Evolutionary conservation across 1,139 yeast genomes (phyloP), one percentile per base, ranked within the genome.

Genomic region (Yarrowia galli): DNA sequence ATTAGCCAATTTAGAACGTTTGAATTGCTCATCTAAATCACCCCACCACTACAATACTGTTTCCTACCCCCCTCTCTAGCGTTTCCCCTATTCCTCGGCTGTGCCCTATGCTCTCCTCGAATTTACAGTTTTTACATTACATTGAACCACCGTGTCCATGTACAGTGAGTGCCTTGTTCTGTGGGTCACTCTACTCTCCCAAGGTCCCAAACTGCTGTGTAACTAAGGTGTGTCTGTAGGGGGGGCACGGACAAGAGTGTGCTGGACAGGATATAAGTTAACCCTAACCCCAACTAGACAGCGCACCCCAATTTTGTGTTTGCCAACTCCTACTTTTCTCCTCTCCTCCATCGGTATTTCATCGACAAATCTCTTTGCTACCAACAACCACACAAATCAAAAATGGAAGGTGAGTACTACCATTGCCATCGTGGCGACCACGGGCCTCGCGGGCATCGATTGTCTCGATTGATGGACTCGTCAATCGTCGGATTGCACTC

Each of bases 351-450:
- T 58, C 54, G 46, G 68, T 60, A 53, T 65, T 63, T 51, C 69
- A 58, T 65, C 54, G 45, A 68, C 56, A 42, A 42, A 36, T 54
- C 42, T 53, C 66, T 60, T 53, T 46, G 51, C 56, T 40, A 46
- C 35, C 67, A 51, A 35, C 61, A 54, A 56, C 60, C 65, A 65
- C 56, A 58, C 46, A 56, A 49, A 68, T 68, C 65, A 68, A 70
- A 71, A 71, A 73, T 73, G 75, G 75, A 73, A 73, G 75, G 75
- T 73, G 72, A 64, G 74, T 69, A 48, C 58, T 65, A 60, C 58
- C 58, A 43, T 20, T 32, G 65, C 35, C 25, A 23, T 35, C 13
- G 38, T 8, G 9, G 53, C 23, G 12, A 12, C 42, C 2, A 25
- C 35, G 35, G 54, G 35, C 23, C 3, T 23, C 23, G 54, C 43